Percentiles rank a stretch among this genome's conserved stretches.
These are phyloP conservation scores for Haplosporangium gracile DNA, from an alignment of 192 early-diverging fungal genomes.

Conservation along the genomic window DNA sequence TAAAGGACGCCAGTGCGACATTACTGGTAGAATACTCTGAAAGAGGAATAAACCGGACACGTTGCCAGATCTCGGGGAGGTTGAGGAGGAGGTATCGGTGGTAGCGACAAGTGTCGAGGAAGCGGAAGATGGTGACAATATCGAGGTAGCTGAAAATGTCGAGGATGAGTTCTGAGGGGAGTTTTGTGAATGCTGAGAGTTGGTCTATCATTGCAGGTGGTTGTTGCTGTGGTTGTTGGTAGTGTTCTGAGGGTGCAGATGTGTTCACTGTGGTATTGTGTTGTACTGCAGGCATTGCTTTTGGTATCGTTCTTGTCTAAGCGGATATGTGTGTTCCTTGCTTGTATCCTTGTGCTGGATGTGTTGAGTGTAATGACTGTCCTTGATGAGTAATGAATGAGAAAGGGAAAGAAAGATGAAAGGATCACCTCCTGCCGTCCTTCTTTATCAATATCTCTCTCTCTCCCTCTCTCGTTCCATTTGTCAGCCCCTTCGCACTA, in stretches of 20 bases:
- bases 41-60: slow-evolving; percentile 55
- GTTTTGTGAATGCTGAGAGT: slow-evolving; percentile 12
- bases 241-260: neutral
- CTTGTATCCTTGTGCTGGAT: no score
- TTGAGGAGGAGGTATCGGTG: slow-evolving; percentile 58
- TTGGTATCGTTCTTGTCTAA: no score
- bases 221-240: neutral
- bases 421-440: no score
- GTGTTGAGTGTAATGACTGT: no score
- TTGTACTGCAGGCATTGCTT: no score
- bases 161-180: slow-evolving; percentile 59
- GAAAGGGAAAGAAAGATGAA: no score
- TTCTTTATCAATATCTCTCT: no score
- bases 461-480: no score
- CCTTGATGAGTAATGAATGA: no score
- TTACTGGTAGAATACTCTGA: slow-evolving; percentile 14
- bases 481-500: no score
- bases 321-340: no score
- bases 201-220: neutral
- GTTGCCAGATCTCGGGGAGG: slow-evolving; percentile 56
- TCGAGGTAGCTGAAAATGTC: slow-evolving; percentile 59
- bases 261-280: neutral
- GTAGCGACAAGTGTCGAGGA: slow-evolving; percentile 61
- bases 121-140: slow-evolving; percentile 56
- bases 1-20: neutral